Evolutionary conservation across 139 green algal species (phyloP).

Genomic region (Picochlorum costavermella): DNA sequence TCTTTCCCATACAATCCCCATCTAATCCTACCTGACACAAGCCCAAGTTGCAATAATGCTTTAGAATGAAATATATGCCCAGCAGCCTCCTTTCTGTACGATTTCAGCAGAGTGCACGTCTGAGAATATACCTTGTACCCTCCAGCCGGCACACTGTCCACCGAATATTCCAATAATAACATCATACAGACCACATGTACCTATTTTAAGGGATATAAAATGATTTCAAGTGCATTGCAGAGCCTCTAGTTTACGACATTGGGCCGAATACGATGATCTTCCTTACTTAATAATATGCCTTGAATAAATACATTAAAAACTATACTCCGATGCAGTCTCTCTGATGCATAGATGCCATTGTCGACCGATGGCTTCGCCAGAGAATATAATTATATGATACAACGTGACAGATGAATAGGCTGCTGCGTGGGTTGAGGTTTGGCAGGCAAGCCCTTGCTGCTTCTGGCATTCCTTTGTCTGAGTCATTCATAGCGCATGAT

Average conservation of each 20-base stretch:
- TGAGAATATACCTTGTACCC: conserved; percentile 16
- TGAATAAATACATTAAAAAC: too few species aligned
- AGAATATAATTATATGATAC: too few species aligned
- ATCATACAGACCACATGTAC: background rate
- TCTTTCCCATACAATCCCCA: background rate
- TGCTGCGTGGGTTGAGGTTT: too few species aligned
- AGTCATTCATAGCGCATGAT: too few species aligned
- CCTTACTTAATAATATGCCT: too few species aligned
- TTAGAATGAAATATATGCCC: conserved; percentile 52
- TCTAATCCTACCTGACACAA: conserved; percentile 37
- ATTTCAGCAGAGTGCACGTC: conserved; percentile 21
- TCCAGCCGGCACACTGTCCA: background rate
- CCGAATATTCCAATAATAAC: background rate
- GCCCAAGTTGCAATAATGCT: conserved; percentile 49
- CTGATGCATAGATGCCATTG: too few species aligned
- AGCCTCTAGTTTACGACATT: too few species aligned
- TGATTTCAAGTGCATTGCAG: background rate
- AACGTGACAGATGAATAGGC: too few species aligned
- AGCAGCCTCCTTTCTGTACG: conserved; percentile 51
- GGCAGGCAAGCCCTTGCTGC: background rate
- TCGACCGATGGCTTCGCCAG: too few species aligned
- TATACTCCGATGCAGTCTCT: too few species aligned
- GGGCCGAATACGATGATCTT: too few species aligned
- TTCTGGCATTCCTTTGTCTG: background rate
- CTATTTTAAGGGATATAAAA: background rate